Evolutionary conservation across 2,329 filamentous ascomycete genomes (phyloP), one percentile per base, ranked within the genome.

Genomic region (Aspergillus ustus): DNA sequence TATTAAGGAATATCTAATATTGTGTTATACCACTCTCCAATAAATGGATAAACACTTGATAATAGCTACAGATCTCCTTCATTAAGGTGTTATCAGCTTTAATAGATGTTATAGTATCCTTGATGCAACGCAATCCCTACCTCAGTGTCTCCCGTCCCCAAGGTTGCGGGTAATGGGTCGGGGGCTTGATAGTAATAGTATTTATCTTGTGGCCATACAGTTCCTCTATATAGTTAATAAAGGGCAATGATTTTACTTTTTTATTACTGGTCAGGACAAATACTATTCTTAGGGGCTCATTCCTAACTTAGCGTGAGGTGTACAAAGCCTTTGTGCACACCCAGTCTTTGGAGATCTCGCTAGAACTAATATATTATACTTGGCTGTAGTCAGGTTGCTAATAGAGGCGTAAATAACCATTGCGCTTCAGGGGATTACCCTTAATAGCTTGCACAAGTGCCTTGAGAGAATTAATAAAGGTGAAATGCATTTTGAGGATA

Each of bases 401-500:
- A 55, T 46, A 46, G 25, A 55, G 52, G 28, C 19, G 52, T 55
- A 55, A 55, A 55, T 34, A 40, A 13, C 40, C 52, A 55, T 55
- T 55, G 43, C 43, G 40, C 28, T 34, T 31, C n/a, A 40, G 31
- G 43, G 29, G 40, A 28, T 43, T 17, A 13, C 52, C 52, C 37
- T 31, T 55, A 40, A 55, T 55, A 4, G 22, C 17, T 57, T 22
- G 43, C 19, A 58, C 31, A 13, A 34, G 31, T 13, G 31, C 31
- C 31, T 34, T 57, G n/a, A 57, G 54, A 48, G 54, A 57, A 40
- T 57, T 44, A 19, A 57, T 57, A 49, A 57, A 49, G 2, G 44
- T 57, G 19, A 57, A 57, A 57, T 40, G n/a, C 45, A 57, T 57
- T 22, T 57, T 50, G 22, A 19, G 52, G 52, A 50, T 50, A 20